A percentile compares a stretch with the other conserved stretches of the same genome.
These are phyloP conservation scores for Glycyrrhiza uralensis DNA, from an alignment of 306 rosid genomes.

Conservation along the genomic window DNA sequence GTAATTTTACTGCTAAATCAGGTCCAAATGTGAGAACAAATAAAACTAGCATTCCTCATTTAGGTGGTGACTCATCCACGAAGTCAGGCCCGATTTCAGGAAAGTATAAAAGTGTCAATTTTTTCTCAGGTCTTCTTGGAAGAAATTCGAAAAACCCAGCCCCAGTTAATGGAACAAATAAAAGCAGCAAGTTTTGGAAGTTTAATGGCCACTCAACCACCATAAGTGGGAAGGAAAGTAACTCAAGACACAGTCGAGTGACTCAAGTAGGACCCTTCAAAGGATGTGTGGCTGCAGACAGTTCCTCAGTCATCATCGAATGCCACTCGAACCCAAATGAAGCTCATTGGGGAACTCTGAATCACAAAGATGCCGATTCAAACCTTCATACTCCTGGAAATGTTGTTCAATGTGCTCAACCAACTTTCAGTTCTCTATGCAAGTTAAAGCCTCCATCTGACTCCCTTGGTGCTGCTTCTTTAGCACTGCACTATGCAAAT, in stretches of 20 bases:
- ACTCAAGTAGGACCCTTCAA: constrained; percentile 93
- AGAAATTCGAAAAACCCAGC: constrained; percentile 50
- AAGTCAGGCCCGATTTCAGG: constrained; percentile 59
- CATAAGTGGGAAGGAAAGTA: constrained; percentile 50
- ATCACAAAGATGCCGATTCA: constrained; percentile 29
- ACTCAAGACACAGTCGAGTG: constrained; percentile 46
- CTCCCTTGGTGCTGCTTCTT: constrained; percentile 85
- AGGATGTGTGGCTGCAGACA: constrained; percentile 54
- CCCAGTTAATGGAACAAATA: constrained; percentile 50
- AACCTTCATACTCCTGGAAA: constrained; percentile 32
- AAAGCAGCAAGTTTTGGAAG: constrained; percentile 58
- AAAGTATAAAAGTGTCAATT: constrained; percentile 38
- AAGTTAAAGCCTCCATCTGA: constrained; percentile 74
- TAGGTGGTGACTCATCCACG: constrained; percentile 57
- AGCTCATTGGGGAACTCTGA: constrained; percentile 36
- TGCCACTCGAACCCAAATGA: constrained; percentile 41
- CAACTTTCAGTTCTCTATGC: constrained; percentile 44
- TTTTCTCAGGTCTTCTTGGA: constrained; percentile 80
- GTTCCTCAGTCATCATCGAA: constrained; percentile 41
- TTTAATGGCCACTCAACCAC: constrained; percentile 37
- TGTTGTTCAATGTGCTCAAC: constrained; percentile 22
- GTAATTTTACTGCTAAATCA: constrained; percentile 42
- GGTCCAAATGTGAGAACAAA: constrained; percentile 35
- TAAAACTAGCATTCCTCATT: constrained; percentile 48
- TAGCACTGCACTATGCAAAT: constrained; percentile 95